Evolutionary conservation across 2,329 filamentous ascomycete genomes (phyloP).

Genomic region (Diaporthe velutina): DNA sequence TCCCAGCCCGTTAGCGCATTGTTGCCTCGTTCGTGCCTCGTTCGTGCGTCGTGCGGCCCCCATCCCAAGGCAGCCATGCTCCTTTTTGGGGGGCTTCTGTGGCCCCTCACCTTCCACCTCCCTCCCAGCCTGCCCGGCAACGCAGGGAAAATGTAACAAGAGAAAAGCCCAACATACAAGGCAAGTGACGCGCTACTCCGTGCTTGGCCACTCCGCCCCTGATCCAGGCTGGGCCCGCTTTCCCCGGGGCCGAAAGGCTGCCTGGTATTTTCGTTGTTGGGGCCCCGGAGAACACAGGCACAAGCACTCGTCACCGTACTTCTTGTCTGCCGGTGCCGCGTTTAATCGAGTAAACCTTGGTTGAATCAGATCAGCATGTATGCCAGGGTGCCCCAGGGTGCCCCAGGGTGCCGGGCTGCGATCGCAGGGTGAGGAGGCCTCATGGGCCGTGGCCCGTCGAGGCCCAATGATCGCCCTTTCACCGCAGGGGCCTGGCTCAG

Average conservation of each 20-base stretch:
- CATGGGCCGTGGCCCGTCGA: background rate
- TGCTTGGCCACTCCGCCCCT: conserved; percentile 3
- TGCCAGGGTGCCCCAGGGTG: too few relatives aligned
- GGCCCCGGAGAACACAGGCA: background rate
- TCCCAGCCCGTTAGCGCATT: conserved; percentile 13
- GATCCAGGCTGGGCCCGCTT: background rate
- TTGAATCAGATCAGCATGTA: background rate
- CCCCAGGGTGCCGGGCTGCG: background rate
- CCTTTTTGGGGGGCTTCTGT: background rate
- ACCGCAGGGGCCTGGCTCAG: too few relatives aligned
- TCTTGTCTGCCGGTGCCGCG: background rate
- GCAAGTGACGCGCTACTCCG: background rate
- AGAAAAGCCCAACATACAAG: too few relatives aligned
- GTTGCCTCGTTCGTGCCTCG: conserved; percentile 22
- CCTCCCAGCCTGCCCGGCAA: background rate
- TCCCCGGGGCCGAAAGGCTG: conserved; percentile 16
- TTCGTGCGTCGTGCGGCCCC: background rate
- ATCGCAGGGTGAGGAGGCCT: conserved; percentile 14
- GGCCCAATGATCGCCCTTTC: background rate
- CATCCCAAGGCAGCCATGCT: conserved; percentile 4
- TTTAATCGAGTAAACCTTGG: background rate
- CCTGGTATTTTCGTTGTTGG: background rate
- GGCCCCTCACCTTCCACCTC: background rate
- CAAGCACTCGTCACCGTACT: background rate
- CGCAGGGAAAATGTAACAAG: background rate